Conservation (phyloP, 805 yeast species). For the Saccharomycopsis schoenii region DNA sequence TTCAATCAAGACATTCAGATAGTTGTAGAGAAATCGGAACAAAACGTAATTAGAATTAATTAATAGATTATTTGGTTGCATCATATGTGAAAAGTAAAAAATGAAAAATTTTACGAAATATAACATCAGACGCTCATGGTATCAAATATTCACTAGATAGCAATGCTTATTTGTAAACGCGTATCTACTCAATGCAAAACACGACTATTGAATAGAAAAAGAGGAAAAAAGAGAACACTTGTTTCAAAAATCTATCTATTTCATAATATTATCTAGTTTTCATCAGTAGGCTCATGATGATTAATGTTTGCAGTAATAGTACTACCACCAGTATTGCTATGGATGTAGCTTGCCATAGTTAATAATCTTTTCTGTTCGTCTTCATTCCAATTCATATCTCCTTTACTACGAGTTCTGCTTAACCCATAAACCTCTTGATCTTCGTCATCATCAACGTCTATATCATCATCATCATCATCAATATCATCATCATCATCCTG, state of each 20-base stretch:
- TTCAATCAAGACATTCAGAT: too few relatives aligned
- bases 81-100: too few relatives aligned
- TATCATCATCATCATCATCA: slow-evolving; percentile 19
- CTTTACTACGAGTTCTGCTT: slow-evolving; percentile 29
- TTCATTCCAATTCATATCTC: slow-evolving; percentile 28
- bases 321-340: slow-evolving; percentile 20
- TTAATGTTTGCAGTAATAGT: slow-evolving; percentile 6
- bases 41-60: too few relatives aligned
- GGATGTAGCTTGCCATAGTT: slow-evolving; percentile 25
- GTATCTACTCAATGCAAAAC: not conserved
- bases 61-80: too few relatives aligned
- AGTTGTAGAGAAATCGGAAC: too few relatives aligned
- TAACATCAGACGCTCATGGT: too few relatives aligned
- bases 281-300: not conserved
- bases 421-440: slow-evolving; percentile 25
- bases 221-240: not conserved
- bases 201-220: not conserved
- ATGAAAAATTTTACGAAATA: too few relatives aligned
- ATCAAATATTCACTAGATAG: too few relatives aligned
- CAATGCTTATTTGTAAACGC: not conserved
- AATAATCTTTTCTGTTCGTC: slow-evolving; percentile 26
- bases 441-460: slow-evolving; percentile 20
- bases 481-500: slow-evolving; percentile 20
- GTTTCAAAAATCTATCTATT: not conserved
- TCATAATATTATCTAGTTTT: not conserved